A percentile compares a stretch with the other conserved stretches of the same genome.
These are phyloP conservation scores for Trametes cinnabarina DNA, from an alignment of 768 basidiomycete species.

Conservation along the genomic window DNA sequence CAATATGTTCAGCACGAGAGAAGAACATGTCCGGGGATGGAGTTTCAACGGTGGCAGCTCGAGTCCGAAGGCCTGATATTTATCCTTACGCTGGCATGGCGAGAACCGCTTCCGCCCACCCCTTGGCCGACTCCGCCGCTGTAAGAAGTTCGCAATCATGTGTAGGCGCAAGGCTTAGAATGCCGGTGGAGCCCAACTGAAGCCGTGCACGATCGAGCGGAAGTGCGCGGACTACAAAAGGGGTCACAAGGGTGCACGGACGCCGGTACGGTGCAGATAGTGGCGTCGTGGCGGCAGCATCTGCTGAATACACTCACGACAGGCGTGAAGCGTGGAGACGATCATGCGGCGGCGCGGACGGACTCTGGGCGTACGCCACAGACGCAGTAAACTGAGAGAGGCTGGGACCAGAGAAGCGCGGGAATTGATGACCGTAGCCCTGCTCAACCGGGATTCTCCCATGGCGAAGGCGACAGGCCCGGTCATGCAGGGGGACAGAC, in stretches of 20 bases:
- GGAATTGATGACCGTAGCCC: neutral
- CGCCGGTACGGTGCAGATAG: conserved; percentile 2
- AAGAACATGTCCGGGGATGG: neutral
- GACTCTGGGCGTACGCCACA: neutral
- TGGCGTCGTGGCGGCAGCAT: conserved; percentile 12
- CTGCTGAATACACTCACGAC: neutral
- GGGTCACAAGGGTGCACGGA: conserved; percentile 7
- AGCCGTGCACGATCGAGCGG: neutral
- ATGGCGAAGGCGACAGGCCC: neutral
- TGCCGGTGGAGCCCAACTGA: neutral
- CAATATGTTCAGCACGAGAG: conserved; percentile 53
- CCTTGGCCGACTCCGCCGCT: neutral
- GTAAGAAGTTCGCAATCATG: neutral
- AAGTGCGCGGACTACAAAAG: neutral
- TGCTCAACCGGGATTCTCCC: neutral
- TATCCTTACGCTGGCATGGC: neutral
- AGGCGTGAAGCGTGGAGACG: neutral
- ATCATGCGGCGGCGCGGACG: neutral
- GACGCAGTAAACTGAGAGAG: neutral
- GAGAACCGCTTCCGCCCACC: neutral
- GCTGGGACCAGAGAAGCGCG: neutral
- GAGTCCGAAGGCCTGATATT: neutral
- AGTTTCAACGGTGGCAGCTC: neutral
- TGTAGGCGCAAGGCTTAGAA: neutral
- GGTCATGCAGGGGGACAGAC: neutral